Percentiles rank a stretch among this genome's conserved stretches.
phyloP scores from a whole-genome alignment of 2,329 filamentous ascomycete species.

The Beauveria sp. region DNA sequence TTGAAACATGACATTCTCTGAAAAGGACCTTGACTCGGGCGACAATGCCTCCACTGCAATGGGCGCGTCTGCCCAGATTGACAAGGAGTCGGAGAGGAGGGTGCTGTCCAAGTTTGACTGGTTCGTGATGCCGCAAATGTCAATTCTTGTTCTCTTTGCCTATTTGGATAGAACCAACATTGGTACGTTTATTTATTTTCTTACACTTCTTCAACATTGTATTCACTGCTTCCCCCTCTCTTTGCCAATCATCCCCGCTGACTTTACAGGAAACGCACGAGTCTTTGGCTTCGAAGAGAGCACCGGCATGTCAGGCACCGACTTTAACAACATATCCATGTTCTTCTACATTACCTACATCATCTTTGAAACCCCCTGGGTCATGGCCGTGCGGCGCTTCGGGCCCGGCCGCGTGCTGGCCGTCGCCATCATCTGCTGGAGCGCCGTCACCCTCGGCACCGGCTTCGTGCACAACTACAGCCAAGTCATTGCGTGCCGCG shows the following conservation, averaged over 20 bases:
- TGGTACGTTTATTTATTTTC: neutral
- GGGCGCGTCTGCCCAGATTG: neutral
- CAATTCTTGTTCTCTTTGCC: conserved; percentile 18
- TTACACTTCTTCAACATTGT: too few species aligned
- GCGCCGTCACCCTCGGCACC: conserved; percentile 23
- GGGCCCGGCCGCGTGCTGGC: conserved; percentile 20
- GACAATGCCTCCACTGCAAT: conserved; percentile 2
- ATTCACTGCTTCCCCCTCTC: neutral
- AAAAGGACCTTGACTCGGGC: conserved; percentile 6
- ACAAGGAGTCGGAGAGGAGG: neutral
- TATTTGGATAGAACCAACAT: conserved; percentile 23
- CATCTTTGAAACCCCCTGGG: conserved; percentile 24
- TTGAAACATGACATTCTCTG: neutral
- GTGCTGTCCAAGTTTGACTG: conserved; percentile 22
- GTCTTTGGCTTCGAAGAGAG: conserved; percentile 26
- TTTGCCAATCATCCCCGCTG: neutral
- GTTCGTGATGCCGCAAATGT: conserved; percentile 21
- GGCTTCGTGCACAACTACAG: conserved; percentile 23
- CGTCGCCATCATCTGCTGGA: conserved; percentile 26
- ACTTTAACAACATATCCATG: conserved; percentile 25
- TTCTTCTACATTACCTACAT: conserved; percentile 27
- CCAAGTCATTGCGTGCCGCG: conserved; percentile 20
- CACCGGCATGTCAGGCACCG: conserved; percentile 20
- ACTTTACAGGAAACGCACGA: conserved; percentile 24
- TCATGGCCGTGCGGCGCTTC: conserved; percentile 25